Base-by-base conservation (phyloP, 2,329 filamentous ascomycete species). In the Penicillium sp. region DNA sequence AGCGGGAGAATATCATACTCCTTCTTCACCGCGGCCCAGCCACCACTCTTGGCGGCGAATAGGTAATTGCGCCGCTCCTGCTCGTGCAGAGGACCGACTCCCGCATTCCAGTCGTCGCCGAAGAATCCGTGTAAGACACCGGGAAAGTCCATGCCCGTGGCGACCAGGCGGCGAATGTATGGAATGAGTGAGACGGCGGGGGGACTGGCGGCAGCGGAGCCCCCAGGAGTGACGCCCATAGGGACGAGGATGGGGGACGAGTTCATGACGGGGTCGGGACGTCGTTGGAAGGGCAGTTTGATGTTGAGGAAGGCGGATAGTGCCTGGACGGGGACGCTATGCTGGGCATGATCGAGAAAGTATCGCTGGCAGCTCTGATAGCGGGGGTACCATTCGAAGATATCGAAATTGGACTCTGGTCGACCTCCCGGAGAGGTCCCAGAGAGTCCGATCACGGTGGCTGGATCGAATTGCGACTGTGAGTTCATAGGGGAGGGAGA, bases 91-190 rank as follows among this genome's bases (percentile, higher is more conserved):
- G 84, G 82, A 0, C 90, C 86, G 42, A 97, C 78, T 2, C 93
- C 93, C 18, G 79, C 75, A 32, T 75, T 70, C 88, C 90, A 98
- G 64, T 95, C 86, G 55, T 96, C 88, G n/a, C 93, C 93, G 60
- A 97, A 98, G 73, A 96, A 95, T 9, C 90, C 90, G 64, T 95
- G 88, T 51, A 98, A 74, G n/a, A 97, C 84, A 0, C 83, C 83
- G 0, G 86, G 83, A 36, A 83, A 84, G 67, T 97, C 93, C 73
- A 95, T 93, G 2, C 90, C 91, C 0, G 91, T 97, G 12, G 88
- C 88, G 40, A 97, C 83, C 2, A 97, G 79, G 12, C 93, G 87
- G 32, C 91, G 85, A 53, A 97, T 84, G 67, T 95, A 98, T 0
- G 93, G 91, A 4, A 93, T 80, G 9, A 96, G 76, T 1, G 87